Conservation (phyloP, 1,284 basidiomycete species). For the Neotropicomus parvogracilis region DNA sequence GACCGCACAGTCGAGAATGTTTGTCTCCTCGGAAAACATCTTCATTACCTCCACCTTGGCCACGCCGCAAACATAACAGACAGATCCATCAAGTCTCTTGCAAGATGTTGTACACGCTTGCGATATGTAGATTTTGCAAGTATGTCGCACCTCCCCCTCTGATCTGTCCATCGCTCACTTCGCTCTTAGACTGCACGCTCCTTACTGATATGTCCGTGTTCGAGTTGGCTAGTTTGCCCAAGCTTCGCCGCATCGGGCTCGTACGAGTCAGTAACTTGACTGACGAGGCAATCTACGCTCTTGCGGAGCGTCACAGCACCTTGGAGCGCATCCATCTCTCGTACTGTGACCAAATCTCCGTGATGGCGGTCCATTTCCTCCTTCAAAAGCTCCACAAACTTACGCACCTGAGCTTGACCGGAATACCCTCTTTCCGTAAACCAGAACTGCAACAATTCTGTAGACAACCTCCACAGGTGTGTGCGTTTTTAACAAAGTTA, state of each 20-base stretch:
- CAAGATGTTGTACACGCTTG: constrained; percentile 86
- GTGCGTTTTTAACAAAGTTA: constrained; percentile 43
- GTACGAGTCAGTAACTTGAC: constrained; percentile 92
- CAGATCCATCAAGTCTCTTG: constrained; percentile 79
- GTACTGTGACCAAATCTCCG: constrained; percentile 94
- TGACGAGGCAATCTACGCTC: constrained; percentile 86
- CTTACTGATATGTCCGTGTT: constrained; percentile 94
- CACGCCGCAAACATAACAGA: constrained; percentile 91
- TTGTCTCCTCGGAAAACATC: constrained; percentile 81
- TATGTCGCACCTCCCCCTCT: constrained; percentile 40
- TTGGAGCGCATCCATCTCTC: constrained; percentile 96
- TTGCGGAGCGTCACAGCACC: constrained; percentile 78
- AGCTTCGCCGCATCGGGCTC: constrained; percentile 91
- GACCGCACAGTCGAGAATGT: constrained; percentile 86
- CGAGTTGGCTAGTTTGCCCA: constrained; percentile 85
- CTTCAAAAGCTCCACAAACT: constrained; percentile 84
- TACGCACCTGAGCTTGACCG: constrained; percentile 94
- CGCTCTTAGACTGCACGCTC: constrained; percentile 68
- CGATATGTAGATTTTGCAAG: constrained; percentile 97
- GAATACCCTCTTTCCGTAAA: constrained; percentile 88
- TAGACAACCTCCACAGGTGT: constrained; percentile 79
- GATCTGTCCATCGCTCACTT: constrained; percentile 4
- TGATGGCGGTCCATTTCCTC: constrained; percentile 88
- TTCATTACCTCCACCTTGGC: constrained; percentile 95
- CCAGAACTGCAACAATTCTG: constrained; percentile 89